These are phyloP conservation scores for Phyllosticta paracitricarpa DNA, from an alignment of 2,329 filamentous ascomycete genomes.

Conservation along the genomic window DNA sequence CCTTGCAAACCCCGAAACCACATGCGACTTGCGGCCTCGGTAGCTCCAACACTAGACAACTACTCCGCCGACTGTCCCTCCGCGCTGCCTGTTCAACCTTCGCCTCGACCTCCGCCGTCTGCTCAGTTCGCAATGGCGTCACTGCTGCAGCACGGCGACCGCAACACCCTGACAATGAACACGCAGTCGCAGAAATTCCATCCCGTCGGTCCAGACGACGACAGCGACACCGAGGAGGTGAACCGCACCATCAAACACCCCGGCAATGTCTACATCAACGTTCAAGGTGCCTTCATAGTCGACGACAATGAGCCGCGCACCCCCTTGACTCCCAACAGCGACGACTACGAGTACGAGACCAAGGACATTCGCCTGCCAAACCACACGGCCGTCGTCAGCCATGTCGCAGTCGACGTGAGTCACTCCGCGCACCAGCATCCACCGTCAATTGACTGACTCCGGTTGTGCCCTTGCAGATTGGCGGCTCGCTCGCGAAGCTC, in stretches of 20 bases:
- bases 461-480: constrained; percentile 53
- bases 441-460: neutral
- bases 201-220: neutral
- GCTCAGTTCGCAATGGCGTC: neutral
- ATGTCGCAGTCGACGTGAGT: constrained; percentile 90
- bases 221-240: constrained; percentile 24
- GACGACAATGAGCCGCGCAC: constrained; percentile 58
- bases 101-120: neutral
- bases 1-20: neutral
- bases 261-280: constrained; percentile 81
- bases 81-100: neutral
- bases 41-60: neutral
- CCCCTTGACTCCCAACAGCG: constrained; percentile 28
- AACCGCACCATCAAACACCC: constrained; percentile 48
- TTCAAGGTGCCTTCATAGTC: constrained; percentile 92
- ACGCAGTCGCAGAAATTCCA: neutral
- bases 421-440: neutral
- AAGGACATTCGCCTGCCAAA: constrained; percentile 94
- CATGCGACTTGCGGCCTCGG: neutral
- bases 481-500: constrained; percentile 88
- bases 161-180: neutral
- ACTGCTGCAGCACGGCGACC: neutral
- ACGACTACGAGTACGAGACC: constrained; percentile 60
- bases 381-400: constrained; percentile 88
- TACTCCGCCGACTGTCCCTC: neutral